Base-by-base conservation (phyloP, 179 eudicot genomes). In the Drosera spatulata region DNA sequence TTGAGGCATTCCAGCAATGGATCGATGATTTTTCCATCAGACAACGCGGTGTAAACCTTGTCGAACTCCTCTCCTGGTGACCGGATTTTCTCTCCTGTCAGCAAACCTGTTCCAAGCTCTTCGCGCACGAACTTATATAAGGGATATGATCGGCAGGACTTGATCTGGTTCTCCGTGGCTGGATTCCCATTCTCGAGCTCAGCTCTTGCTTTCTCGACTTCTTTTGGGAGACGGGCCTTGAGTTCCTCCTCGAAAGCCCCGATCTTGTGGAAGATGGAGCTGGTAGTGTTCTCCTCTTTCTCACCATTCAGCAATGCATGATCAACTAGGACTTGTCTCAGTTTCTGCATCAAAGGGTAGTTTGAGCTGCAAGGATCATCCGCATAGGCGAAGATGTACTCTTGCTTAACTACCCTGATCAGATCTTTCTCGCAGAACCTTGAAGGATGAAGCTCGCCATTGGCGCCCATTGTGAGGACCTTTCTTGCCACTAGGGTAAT, bases 341-440 rank as follows among this genome's bases (percentile, higher is more conserved):
- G 75, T 55, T 80, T 85, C 58, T 75, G 84, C 80, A 85, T 63
- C 64, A 85, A 48, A 0, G 85, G 75, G 73, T 85, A 80, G 38
- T 66, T 80, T 0, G 54, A 50, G 58, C 85, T 80, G 70, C 93
- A 85, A 9, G 82, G 79, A n/a, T 82, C 82, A 39, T 82, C 87
- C 0, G 69, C 70, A 39, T 81, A 81, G 41, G 79, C 73, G 55
- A 81, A 81, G 1, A 81, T 81, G 9, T 79, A 44, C 46, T 81
- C 86, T 37, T 77, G 50, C 10, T 85, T 88, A 0, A 82, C 88
- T 3, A 79, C 80, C 15, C 67, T 61, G 58, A 69, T 61, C 33
- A 81, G 69, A 55, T 79, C 86, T 56, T 71, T 71, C 67, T 78
- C 86, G 7, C 75, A 79, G 71, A 81, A 81, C 9, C 80, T 56